Base-by-base conservation (phyloP, 805 yeast genomes). In the Metschnikowia colocasiae region DNA sequence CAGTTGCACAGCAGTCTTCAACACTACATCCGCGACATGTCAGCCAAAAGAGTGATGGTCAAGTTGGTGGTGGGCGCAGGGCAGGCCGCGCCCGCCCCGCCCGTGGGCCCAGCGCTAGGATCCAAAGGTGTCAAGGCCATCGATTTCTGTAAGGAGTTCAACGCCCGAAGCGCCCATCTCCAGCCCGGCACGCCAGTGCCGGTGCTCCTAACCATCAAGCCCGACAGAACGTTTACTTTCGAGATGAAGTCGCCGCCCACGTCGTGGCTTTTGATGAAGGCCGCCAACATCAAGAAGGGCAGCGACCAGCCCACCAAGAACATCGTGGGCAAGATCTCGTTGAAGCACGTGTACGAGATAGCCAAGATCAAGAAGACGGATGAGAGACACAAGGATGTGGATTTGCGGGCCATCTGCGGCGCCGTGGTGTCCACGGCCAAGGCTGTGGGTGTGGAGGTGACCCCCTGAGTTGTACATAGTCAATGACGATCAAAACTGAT, bases 51-150 rank as follows among this genome's bases (percentile, higher is more conserved):
- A 63, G 72, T 83, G 33, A 61, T 91, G 57, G 89, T 92, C 45
- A 94, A 92, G 67, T 79, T 92, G 51, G 83, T 92, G 43, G 98
- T 92, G 3, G 96, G 92, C 7, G 98, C 99, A 4, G 98, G 98
- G 3, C 87, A 90, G 65, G 99, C 99, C 0, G 94, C 97, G 1
- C 98, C 99, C 35, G 85, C 97, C 2, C 99, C 99, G 25, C 99
- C 99, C 6, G 98, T 94, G 25, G 99, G 99, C 55, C 99, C 99
- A 39, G 99, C 98, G 0, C 75, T 94, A 42, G 99, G 99, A 56
- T 92, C 98, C 50, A 92, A 92, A 67, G 99, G 99, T 75, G 95
- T 94, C 40, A 94, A 94, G 65, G 98, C 98, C 53, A 94, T 94
- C 61, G 99, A 94, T 67, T 94, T 94, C 61, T 92, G 98, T 72